Evolutionary conservation across 2,329 filamentous ascomycete species (phyloP), one percentile per base, ranked within the genome.

Genomic region (Nothophaeocryptopus gaeumannii): DNA sequence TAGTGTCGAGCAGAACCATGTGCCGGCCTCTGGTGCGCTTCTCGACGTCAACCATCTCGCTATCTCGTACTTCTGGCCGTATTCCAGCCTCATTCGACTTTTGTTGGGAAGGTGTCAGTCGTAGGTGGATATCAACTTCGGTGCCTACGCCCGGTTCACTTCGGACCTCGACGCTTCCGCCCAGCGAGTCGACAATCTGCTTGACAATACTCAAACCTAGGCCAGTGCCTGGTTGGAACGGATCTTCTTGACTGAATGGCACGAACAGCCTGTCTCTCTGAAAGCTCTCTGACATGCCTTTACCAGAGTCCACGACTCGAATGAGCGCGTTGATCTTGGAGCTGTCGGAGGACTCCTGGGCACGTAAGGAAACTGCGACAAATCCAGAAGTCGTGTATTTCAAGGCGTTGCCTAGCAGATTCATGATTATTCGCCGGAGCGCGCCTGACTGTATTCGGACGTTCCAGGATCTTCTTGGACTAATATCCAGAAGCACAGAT

Each of bases 161-260:
- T 16, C 52, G 73, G 31, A 86, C 74, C 8, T 79, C 74, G 37
- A 87, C 80, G 5, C 71, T 74, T 0, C 84, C 84, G 26, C 77
- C 75, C 1, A 87, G 68, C 20, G 80, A 77, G 39, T 78, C 76
- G 12, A 85, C 77, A 5, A 88, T 79, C 11, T 52, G 67, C 56
- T 62, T 74, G 33, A 69, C 66, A 37, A 70, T 68, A 20, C 55
- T 61, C 11, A 70, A 56, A 7, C 68, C 68, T 5, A 70, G 58
- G 1, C 68, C 67, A 7, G 67, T 68, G 8, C 68, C 68, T 9
- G 61, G 49, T 8, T 65, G 53, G 15, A 66, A 58, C 0, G 62
- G 54, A 40, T 69, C 59, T 40, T 66, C 67, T 47, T 70, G 68
- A 16, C 56, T 60, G 51, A 69, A 70, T 1, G 67, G 64, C 8